Evolutionary conservation across 257 asterid species (phyloP), one percentile per base, ranked within the genome.

Genomic region (Plectranthus barbatus): DNA sequence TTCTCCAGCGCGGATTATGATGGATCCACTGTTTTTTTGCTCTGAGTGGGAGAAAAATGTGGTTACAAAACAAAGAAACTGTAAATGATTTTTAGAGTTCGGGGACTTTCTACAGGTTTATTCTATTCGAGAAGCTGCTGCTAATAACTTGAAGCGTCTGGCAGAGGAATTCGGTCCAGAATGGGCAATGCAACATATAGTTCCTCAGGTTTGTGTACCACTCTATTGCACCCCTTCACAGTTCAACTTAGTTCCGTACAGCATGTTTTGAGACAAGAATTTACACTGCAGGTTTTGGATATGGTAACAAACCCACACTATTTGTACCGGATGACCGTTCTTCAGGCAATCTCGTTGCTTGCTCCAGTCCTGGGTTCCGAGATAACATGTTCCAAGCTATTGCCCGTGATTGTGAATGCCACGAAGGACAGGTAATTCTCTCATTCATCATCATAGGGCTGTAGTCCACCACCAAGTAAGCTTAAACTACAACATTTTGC

Each of bases 291-390:
- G 95, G 95, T 89, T 33, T 64, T 90, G 83, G 95, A 83, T 52
- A 89, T 86, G 95, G 76, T 81, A 47, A 80, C 58, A 68, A 83
- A 83, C 56, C 90, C 97, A n/a, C 97, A 89, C 62, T 89, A 89
- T 75, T 71, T 89, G 75, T 86, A 89, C 34, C 79, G 97, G 45
- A 86, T 89, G 95, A 89, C 94, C 6, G 80, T 89, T 75, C 93
- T 89, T 75, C 84, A 79, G 41, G 83, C 97, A 48, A 80, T 89
- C 74, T 84, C 91, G 5, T 76, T 86, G 57, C 97, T 89, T 70
- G 95, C 97, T 49, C 95, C 97, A 13, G 98, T 91, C 63, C 76
- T 88, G 98, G 97, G 97, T 46, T 71, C 95, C 5, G 98, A 91
- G 76, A 88, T 91, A 62, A 88, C 98, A 41, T 91, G 95, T 37